A percentile compares a stretch with the other conserved stretches of the same genome.
Evolutionary conservation across 495 filamentous ascomycete species (phyloP).

Genomic region (Monascus purpureus): DNA sequence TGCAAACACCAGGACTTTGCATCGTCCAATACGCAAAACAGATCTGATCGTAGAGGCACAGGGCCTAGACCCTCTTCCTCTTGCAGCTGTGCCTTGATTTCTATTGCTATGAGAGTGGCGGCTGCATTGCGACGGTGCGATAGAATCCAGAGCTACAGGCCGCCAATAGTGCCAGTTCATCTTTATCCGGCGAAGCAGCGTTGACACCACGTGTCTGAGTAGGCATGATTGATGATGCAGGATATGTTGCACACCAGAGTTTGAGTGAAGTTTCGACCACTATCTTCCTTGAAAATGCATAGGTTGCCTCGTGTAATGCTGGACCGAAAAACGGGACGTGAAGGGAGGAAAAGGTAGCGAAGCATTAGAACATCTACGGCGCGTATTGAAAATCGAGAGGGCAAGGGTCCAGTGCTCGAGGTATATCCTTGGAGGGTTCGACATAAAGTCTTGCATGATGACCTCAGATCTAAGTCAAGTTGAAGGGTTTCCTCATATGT

Average conservation of each 20-base stretch:
- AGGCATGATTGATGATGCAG: conserved; percentile 12
- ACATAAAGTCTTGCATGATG: conserved; percentile 16
- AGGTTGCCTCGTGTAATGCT: conserved; percentile 22
- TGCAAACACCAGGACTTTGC: conserved; percentile 26
- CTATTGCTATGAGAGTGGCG: conserved; percentile 27
- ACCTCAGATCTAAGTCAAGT: conserved; percentile 23
- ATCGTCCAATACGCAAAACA: conserved; percentile 32
- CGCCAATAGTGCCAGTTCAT: conserved; percentile 28
- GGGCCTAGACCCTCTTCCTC: conserved; percentile 36
- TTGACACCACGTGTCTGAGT: conserved; percentile 4
- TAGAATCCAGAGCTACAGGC: conserved; percentile 34
- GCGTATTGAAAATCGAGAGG: conserved; percentile 22
- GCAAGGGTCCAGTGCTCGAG: conserved; percentile 6
- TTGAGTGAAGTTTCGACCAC: conserved; percentile 36
- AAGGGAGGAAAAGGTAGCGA: conserved; percentile 29
- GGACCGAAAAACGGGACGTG: conserved; percentile 34
- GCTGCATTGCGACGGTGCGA: conserved; percentile 26
- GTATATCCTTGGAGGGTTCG: conserved; percentile 21
- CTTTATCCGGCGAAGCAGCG: conserved; percentile 7
- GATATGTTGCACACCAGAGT: conserved; percentile 30
- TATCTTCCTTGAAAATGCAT: conserved; percentile 33
- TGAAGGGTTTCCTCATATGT: conserved; percentile 24
- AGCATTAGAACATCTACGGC: conserved; percentile 29
- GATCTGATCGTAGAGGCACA: conserved; percentile 27
- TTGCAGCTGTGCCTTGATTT: conserved; percentile 34